phyloP scores from a whole-genome alignment of 768 basidiomycete species.

The Lentinula detonsa region DNA sequence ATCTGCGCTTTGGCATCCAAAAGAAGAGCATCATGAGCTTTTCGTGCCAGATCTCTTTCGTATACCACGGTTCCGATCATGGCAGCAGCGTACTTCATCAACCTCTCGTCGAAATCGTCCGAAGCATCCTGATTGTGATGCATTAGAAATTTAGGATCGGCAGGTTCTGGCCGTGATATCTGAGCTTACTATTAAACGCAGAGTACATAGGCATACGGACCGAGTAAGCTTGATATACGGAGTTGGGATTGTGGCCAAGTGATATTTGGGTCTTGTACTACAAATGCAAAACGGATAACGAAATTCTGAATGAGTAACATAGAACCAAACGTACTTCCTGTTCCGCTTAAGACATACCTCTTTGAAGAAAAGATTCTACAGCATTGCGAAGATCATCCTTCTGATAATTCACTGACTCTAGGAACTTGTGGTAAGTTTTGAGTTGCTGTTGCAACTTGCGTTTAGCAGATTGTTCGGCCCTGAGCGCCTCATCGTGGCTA shows the following conservation, averaged over 20 bases:
- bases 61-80: slow-evolving; percentile 36
- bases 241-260: slow-evolving; percentile 43
- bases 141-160: slow-evolving; percentile 5
- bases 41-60: slow-evolving; percentile 39
- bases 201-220: slow-evolving; percentile 23
- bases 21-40: slow-evolving; percentile 32
- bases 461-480: slow-evolving; percentile 23
- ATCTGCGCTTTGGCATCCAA: slow-evolving; percentile 35
- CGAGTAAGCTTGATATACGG: slow-evolving; percentile 31
- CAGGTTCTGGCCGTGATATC: slow-evolving; percentile 10
- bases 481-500: slow-evolving; percentile 34
- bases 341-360: slow-evolving; percentile 37
- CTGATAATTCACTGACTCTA: slow-evolving; percentile 35
- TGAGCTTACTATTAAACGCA: slow-evolving; percentile 3
- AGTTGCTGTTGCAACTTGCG: slow-evolving; percentile 30
- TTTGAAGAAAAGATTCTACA: slow-evolving; percentile 47
- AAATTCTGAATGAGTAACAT: not conserved
- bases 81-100: slow-evolving; percentile 35
- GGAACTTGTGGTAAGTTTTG: slow-evolving; percentile 23
- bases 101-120: slow-evolving; percentile 16
- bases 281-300: not conserved
- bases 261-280: slow-evolving; percentile 39
- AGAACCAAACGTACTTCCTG: not conserved
- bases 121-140: slow-evolving; percentile 5
- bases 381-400: slow-evolving; percentile 49